phyloP scores from a whole-genome alignment of 257 asterid species.

The Asclepias syriaca region DNA sequence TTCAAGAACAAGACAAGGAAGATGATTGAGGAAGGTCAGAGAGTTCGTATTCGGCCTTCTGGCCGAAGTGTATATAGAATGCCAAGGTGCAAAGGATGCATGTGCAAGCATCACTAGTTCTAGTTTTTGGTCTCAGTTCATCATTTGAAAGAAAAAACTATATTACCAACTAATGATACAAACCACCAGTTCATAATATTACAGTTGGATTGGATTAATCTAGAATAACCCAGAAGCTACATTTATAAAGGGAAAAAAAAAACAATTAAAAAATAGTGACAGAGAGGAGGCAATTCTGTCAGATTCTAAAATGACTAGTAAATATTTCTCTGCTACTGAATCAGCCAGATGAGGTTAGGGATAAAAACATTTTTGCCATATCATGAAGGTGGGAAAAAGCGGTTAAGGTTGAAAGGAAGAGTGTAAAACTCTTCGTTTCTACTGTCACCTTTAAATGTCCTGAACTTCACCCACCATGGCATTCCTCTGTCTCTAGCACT shows the following conservation, averaged over 20 bases:
- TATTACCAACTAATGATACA: not conserved
- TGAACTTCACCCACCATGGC: slow-evolving; percentile 99
- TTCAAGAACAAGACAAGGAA: slow-evolving; percentile 56
- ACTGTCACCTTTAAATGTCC: slow-evolving; percentile 85
- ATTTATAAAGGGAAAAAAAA: not conserved
- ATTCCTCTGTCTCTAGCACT: slow-evolving; percentile 88
- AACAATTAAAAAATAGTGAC: slow-evolving; percentile 39
- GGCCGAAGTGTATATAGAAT: slow-evolving; percentile 60
- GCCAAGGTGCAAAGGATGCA: slow-evolving; percentile 39
- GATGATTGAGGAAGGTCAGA: slow-evolving; percentile 85
- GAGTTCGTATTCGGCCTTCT: slow-evolving; percentile 35
- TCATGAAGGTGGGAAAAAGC: slow-evolving; percentile 95
- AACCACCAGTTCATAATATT: slow-evolving; percentile 1
- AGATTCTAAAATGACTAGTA: slow-evolving; percentile 9
- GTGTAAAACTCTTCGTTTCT: slow-evolving; percentile 96
- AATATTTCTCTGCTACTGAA: not conserved
- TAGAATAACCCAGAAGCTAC: slow-evolving; percentile 41
- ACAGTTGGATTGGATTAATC: slow-evolving; percentile 33
- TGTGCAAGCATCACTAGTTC: slow-evolving; percentile 49
- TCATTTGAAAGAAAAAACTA: not conserved
- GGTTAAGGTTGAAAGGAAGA: slow-evolving; percentile 90
- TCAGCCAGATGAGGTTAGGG: too few relatives aligned
- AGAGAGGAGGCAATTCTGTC: slow-evolving; percentile 48
- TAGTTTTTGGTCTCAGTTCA: not conserved
- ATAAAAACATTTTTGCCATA: too few relatives aligned